Base-by-base conservation (phyloP, 495 filamentous ascomycete genomes). In the Clavariopsis aquatica region DNA sequence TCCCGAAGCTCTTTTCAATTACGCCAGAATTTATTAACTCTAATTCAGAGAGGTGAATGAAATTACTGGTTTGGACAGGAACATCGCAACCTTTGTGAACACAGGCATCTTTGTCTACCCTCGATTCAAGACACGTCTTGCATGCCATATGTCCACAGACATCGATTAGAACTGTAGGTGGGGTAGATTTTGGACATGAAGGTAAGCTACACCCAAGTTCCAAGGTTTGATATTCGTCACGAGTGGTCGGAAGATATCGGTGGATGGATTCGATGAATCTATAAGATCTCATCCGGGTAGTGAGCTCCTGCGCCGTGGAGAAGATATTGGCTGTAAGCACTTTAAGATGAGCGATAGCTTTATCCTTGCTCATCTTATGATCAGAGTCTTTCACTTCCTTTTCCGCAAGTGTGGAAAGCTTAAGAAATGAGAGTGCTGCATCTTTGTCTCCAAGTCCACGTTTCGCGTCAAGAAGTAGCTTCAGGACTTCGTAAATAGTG, bases 91-190 rank as follows among this genome's bases (percentile, higher is more conserved):
- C 57, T 8, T 46, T 13, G 23, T 64, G 58, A 12, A 69, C 53
- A 52, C 71, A 74, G 4, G 38, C n/a, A 12, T 62, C 61, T 17
- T 29, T 43, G 43, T 57, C 24, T 6, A 15, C 24, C 23, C 47
- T 36, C 19, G 51, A 28, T 0, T 38, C 6, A 17, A 57, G 47
- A 63, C 78, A 79, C 0, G 31, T 8, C n/a, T 52, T 23, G 60
- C 78, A 79, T 3, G 71, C 43, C 49, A 71, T 47, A 47, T 79
- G 78, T 0, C 77, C 77, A 56, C 77, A 79, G 71, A 66, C 4
- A 75, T 58, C 2, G 77, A 53, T 51, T 62, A 75, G 9, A 71
- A 47, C 9, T 49, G 15, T 26, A 2, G 31, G 54, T 27, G 9
- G 3, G 26, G 59, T 49, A n/a, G 36, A 13, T 27, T 5, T 1